phyloP scores from a whole-genome alignment of 2,329 filamentous ascomycete species.

The Periglandula ipomoeae region DNA sequence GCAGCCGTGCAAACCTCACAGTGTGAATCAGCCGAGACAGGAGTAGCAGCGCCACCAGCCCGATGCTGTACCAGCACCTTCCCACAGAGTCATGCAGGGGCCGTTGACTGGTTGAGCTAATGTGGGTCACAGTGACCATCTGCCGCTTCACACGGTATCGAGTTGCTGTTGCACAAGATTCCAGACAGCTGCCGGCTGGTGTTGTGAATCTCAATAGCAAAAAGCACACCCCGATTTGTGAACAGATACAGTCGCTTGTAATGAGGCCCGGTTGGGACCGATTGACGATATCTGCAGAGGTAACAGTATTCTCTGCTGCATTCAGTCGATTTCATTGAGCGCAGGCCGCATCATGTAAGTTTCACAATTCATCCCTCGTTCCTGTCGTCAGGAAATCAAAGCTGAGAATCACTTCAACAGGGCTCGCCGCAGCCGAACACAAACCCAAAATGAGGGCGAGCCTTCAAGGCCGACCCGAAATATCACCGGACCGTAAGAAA shows the following conservation, averaged over 20 bases:
- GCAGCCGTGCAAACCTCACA: constrained; percentile 8
- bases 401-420: too few species aligned
- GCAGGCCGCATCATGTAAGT: neutral
- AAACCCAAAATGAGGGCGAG: constrained; percentile 10
- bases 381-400: too few species aligned
- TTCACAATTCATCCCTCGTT: too few species aligned
- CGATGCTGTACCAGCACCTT: neutral
- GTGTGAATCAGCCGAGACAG: constrained; percentile 8
- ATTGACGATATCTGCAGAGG: too few species aligned
- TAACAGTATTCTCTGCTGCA: too few species aligned
- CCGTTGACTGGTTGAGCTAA: neutral
- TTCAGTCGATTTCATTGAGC: too few species aligned
- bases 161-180: neutral
- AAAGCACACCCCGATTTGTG: neutral
- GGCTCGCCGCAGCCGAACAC: constrained; percentile 7
- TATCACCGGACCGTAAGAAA: constrained; percentile 30
- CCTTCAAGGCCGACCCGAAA: constrained; percentile 20
- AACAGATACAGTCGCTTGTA: too few species aligned
- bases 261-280: too few species aligned
- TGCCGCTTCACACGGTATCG: neutral
- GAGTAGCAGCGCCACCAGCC: neutral
- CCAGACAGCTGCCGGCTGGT: neutral
- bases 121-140: neutral
- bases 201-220: neutral
- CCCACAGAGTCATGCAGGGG: neutral